Percentiles rank a stretch among this genome's conserved stretches.
Conservation (phyloP, 805 yeast species). For the Scheffersomyces coipomensis region DNA sequence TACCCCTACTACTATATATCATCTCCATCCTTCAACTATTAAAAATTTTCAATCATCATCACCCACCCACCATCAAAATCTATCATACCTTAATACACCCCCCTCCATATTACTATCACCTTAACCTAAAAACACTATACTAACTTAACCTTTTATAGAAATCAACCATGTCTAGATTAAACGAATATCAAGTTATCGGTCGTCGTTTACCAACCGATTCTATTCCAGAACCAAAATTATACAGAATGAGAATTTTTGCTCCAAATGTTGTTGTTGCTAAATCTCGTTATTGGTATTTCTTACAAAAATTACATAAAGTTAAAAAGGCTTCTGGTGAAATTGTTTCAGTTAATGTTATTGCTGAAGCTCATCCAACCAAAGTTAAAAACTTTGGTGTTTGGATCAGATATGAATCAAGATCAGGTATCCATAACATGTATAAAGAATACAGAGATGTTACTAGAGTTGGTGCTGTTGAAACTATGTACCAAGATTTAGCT, state of each 20-base stretch:
- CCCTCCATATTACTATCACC: background rate
- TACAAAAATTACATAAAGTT: conserved; percentile 98
- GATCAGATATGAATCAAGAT: conserved; percentile 99
- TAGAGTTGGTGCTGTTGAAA: conserved; percentile 98
- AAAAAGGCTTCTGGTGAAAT: conserved; percentile 99
- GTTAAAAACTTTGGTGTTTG: conserved; percentile 99
- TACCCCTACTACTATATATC: too few species aligned
- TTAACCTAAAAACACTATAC: conserved; percentile 17
- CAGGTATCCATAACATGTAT: conserved; percentile 99
- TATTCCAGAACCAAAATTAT: conserved; percentile 99
- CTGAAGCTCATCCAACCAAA: conserved; percentile 97
- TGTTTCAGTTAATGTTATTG: conserved; percentile 86
- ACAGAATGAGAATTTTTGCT: conserved; percentile 99
- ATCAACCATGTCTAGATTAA: conserved; percentile 95
- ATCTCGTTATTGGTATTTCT: conserved; percentile 99
- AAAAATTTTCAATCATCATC: too few species aligned
- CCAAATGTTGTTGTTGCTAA: conserved; percentile 98
- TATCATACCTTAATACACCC: background rate
- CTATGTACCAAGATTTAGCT: conserved; percentile 99
- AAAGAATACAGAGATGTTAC: conserved; percentile 99
- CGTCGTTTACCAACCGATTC: conserved; percentile 99
- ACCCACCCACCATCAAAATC: background rate
- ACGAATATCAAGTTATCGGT: conserved; percentile 99
- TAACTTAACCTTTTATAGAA: conserved; percentile 17
- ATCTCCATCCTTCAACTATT: too few species aligned